Base-by-base conservation (phyloP, 1,284 basidiomycete genomes). In the Ganoderma sp. region DNA sequence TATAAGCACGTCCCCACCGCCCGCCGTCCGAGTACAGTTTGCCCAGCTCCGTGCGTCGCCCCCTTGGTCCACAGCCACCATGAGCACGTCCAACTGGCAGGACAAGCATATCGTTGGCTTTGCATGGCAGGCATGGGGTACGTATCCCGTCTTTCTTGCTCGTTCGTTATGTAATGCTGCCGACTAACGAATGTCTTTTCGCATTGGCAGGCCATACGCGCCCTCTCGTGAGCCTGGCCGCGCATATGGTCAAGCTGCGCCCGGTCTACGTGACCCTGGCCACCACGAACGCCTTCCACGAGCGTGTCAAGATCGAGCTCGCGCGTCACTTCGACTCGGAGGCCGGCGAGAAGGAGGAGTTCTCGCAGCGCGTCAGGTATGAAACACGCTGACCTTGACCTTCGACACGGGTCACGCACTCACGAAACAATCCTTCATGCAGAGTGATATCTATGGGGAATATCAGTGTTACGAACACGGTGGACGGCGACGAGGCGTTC, bases 391-490 rank as follows among this genome's bases (percentile, higher is more conserved):
- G 2, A 1, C 45, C 37, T 39, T 5, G 37, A 39, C 37, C 7
- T 39, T 8, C 3, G 37, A 39, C 37, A 10, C 17, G 15, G 15
- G 32, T 34, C 17, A 32, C 15, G 52, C 52, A 8, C 9, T 19
- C 6, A 56, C 6, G 3, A 28, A 34, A 17, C 1, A 34, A 32
- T 4, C 52, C 3, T 9, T 1, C n/a, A 39, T 60, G 5, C 25
- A 67, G 76, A 61, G 69, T 76, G 6, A 50, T 67, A n/a, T 41
- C 48, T 2, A 4, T 61, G 0, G 62, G 58, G 10, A n/a, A 59
- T 1, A n/a, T 28, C 15, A 10, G 14, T 7, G 43, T 28, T 5
- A 14, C 52, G 6, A 17, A 4, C 2, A 6, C 17, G 15, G 19
- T 7, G 2, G n/a, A 22, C 10, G 57, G 28, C 1, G 56, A 50